A percentile compares a stretch with the other conserved stretches of the same genome.
phyloP scores from a whole-genome alignment of 2,329 filamentous ascomycete genomes.

The Tolypocladium tundrense region DNA sequence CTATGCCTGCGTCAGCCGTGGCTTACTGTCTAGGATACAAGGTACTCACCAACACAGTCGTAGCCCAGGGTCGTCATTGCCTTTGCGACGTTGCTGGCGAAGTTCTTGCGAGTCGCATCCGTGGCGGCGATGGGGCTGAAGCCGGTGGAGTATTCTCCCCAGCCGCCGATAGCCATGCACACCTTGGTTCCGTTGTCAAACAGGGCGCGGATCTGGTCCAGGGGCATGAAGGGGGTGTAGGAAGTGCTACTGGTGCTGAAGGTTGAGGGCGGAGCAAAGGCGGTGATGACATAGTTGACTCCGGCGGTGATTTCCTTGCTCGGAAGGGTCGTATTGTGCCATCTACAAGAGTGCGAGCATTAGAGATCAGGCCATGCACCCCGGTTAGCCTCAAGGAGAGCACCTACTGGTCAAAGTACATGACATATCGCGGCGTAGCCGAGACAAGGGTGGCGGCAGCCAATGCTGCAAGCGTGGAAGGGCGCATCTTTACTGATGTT shows the following conservation, averaged over 20 bases:
- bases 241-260: constrained; percentile 32
- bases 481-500: constrained; percentile 5
- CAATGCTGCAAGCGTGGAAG: constrained; percentile 5
- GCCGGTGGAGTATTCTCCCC: constrained; percentile 46
- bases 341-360: constrained; percentile 17
- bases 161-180: constrained; percentile 55
- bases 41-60: constrained; percentile 45
- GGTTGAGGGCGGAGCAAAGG: constrained; percentile 38
- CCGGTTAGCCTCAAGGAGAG: too few relatives aligned
- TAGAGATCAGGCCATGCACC: background rate
- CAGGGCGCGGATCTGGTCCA: constrained; percentile 38
- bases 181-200: constrained; percentile 45
- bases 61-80: constrained; percentile 45
- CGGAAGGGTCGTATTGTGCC: constrained; percentile 26
- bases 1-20: constrained; percentile 16
- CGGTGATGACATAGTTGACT: constrained; percentile 45
- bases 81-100: constrained; percentile 45
- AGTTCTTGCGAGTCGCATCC: constrained; percentile 34
- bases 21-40: background rate
- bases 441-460: constrained; percentile 10
- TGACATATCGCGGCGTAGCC: constrained; percentile 18
- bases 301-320: constrained; percentile 25
- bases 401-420: constrained; percentile 38
- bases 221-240: constrained; percentile 43
- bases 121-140: constrained; percentile 41